A percentile compares a stretch with the other conserved stretches of the same genome.
Evolutionary conservation across 2,329 filamentous ascomycete genomes (phyloP).

Genomic region (Aureobasidium mangrovei): DNA sequence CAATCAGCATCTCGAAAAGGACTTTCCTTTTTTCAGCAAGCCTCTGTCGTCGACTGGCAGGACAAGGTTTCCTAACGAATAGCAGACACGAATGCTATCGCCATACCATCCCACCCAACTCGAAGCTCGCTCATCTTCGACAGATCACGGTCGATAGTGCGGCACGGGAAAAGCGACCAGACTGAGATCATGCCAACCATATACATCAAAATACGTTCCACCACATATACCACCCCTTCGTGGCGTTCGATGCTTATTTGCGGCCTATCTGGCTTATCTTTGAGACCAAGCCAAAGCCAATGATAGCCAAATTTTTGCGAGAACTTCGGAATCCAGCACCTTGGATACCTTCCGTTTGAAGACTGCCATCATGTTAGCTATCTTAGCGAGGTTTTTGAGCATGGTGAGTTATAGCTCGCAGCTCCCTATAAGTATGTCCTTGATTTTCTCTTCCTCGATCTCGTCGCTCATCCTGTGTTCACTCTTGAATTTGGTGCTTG

Average conservation of each 20-base stretch:
- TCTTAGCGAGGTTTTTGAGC: not conserved
- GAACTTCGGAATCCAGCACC: not conserved
- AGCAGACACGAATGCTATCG: too few relatives aligned
- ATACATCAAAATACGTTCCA: not conserved
- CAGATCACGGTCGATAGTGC: too few relatives aligned
- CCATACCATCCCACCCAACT: too few relatives aligned
- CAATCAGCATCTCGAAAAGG: too few relatives aligned
- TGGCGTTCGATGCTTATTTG: conserved; percentile 1
- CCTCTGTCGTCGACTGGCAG: too few relatives aligned
- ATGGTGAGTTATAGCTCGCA: not conserved
- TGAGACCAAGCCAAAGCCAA: not conserved
- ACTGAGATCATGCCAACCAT: not conserved
- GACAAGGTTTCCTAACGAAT: too few relatives aligned
- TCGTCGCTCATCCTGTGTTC: not conserved
- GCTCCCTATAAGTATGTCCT: not conserved
- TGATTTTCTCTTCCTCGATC: not conserved
- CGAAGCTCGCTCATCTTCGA: too few relatives aligned
- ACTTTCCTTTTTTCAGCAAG: too few relatives aligned
- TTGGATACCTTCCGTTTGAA: not conserved
- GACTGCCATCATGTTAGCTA: not conserved
- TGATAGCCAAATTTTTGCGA: not conserved
- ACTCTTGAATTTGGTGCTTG: not conserved
- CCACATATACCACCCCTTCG: not conserved
- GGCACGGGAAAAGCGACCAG: not conserved
- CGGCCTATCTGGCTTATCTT: not conserved